A percentile compares a stretch with the other conserved stretches of the same genome.
Evolutionary conservation across 75 land plant genomes (phyloP).

Genomic region (Azolla pinnata): DNA sequence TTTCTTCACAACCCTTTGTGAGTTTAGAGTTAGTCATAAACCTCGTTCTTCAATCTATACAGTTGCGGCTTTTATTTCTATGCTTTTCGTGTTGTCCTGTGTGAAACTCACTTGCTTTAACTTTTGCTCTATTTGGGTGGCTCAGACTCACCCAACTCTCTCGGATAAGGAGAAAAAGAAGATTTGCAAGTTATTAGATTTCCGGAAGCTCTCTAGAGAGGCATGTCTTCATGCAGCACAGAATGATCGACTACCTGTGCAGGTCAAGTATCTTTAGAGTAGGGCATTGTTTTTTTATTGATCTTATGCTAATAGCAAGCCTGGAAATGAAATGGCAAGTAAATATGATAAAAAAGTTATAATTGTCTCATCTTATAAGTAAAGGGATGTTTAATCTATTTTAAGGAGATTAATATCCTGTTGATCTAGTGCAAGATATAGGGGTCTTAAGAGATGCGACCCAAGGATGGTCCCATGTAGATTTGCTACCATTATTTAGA

Average conservation of each 20-base stretch:
- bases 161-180: conserved; percentile 3
- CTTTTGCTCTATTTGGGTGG: too few relatives aligned
- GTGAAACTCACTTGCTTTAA: too few relatives aligned
- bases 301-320: background rate
- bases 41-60: too few relatives aligned
- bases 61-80: too few relatives aligned
- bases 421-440: too few relatives aligned
- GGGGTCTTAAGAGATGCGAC: too few relatives aligned
- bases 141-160: conserved; percentile 10
- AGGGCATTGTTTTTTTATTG: background rate
- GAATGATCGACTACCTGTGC: conserved; percentile 11
- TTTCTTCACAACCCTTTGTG: background rate
- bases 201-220: conserved; percentile 11
- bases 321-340: background rate
- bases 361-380: too few relatives aligned
- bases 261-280: conserved; percentile 10
- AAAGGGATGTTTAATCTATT: too few relatives aligned
- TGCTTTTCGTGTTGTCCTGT: too few relatives aligned
- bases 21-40: background rate
- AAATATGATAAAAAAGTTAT: background rate
- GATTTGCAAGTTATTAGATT: conserved; percentile 13
- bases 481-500: too few relatives aligned
- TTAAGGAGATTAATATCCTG: too few relatives aligned
- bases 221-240: conserved; percentile 18
- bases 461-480: too few relatives aligned